phyloP scores from a whole-genome alignment of 148 eudicot species.

The Suaeda aralocaspica region DNA sequence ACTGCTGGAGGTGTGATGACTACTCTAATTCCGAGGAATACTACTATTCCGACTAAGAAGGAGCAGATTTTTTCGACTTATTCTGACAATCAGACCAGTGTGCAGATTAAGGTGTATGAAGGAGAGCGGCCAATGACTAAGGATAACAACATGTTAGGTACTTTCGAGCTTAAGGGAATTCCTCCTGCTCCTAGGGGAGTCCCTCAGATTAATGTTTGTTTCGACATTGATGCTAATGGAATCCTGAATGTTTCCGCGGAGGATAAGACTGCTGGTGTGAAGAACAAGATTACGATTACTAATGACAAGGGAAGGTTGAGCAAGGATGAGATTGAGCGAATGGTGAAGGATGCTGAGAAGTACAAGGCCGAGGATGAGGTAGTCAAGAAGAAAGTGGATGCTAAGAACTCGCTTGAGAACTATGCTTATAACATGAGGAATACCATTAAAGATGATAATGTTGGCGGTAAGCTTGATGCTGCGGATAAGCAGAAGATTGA shows the following conservation, averaged over 20 bases:
- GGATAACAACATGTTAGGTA: conserved; percentile 24
- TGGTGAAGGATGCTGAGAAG: conserved; percentile 27
- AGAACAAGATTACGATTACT: conserved; percentile 27
- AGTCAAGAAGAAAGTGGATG: conserved; percentile 28
- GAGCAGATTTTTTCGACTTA: conserved; percentile 28
- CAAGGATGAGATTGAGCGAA: conserved; percentile 24
- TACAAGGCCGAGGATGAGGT: conserved; percentile 25
- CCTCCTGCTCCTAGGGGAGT: conserved; percentile 27
- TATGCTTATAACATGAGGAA: conserved; percentile 27
- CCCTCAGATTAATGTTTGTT: conserved; percentile 24
- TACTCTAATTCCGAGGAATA: conserved; percentile 17
- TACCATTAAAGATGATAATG: conserved; percentile 14
- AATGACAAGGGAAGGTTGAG: conserved; percentile 30
- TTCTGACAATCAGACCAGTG: conserved; percentile 21
- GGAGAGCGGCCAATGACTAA: conserved; percentile 27
- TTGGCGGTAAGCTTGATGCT: conserved; percentile 18
- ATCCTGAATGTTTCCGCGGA: conserved; percentile 23
- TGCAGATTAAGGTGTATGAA: conserved; percentile 23
- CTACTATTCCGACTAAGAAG: conserved; percentile 21
- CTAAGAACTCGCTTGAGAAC: conserved; percentile 29
- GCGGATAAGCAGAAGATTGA: conserved; percentile 24
- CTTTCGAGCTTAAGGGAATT: conserved; percentile 25
- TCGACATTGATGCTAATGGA: conserved; percentile 25
- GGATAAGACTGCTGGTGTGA: conserved; percentile 27
- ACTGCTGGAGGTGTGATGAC: conserved; percentile 29